Conservation (phyloP, 352 stramenopile species). For the Phytophthora multivora region DNA sequence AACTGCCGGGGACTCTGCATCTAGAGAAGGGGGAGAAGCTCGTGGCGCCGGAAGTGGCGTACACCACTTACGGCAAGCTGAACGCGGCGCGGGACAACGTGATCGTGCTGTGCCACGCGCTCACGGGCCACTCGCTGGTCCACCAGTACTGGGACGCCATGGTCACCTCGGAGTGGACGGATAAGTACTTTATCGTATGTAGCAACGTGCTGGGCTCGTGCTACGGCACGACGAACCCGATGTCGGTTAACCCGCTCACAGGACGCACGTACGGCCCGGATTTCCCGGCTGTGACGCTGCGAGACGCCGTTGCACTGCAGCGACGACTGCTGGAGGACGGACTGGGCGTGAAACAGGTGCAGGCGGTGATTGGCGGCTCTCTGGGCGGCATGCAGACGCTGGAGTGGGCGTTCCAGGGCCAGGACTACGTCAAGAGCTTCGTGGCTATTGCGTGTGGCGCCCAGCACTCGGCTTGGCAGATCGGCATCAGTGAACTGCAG, state of each 20-base stretch:
- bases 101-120: constrained; percentile 94
- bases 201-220: constrained; percentile 96
- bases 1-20: constrained; percentile 42
- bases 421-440: constrained; percentile 87
- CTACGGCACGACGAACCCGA: constrained; percentile 93
- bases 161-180: constrained; percentile 94
- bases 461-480: constrained; percentile 96
- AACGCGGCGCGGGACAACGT: constrained; percentile 91
- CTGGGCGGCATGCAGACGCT: constrained; percentile 98
- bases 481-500: constrained; percentile 95
- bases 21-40: constrained; percentile 76
- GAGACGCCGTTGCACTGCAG: constrained; percentile 93
- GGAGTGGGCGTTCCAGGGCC: constrained; percentile 93
- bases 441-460: constrained; percentile 94
- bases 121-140: constrained; percentile 94
- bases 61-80: constrained; percentile 94
- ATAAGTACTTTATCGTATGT: constrained; percentile 97
- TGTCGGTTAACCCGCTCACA: constrained; percentile 78
- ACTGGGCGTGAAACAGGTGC: constrained; percentile 86
- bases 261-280: constrained; percentile 78
- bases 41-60: constrained; percentile 82
- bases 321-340: constrained; percentile 89
- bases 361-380: constrained; percentile 94
- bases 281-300: constrained; percentile 93
- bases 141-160: constrained; percentile 95